Conservation (phyloP, 805 yeast species). For the Nakazawaea wickerhamii region DNA sequence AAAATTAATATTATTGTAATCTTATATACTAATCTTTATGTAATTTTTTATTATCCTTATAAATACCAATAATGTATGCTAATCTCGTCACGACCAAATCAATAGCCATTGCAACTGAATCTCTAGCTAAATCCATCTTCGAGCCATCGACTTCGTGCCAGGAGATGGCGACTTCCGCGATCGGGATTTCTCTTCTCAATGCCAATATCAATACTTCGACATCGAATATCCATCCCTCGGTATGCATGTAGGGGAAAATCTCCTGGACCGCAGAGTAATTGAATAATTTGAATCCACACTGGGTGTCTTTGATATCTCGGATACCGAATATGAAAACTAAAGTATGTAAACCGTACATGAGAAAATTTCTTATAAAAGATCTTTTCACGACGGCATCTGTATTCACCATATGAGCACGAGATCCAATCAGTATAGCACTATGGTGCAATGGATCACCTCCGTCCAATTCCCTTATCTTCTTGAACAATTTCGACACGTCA, state of each 20-base stretch:
- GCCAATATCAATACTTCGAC: slow-evolving; percentile 87
- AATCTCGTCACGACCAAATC: slow-evolving; percentile 86
- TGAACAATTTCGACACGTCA: slow-evolving; percentile 53
- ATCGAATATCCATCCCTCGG: slow-evolving; percentile 98
- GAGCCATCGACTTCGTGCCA: slow-evolving; percentile 99
- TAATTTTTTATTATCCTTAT: slow-evolving; percentile 34
- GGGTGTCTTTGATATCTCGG: slow-evolving; percentile 83
- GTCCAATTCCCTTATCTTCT: slow-evolving; percentile 29
- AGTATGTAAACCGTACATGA: slow-evolving; percentile 90
- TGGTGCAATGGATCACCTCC: slow-evolving; percentile 16
- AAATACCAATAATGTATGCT: slow-evolving; percentile 83
- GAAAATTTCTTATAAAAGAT: slow-evolving; percentile 77
- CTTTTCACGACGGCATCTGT: slow-evolving; percentile 97
- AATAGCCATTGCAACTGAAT: slow-evolving; percentile 87
- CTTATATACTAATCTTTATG: no score
- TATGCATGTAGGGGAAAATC: slow-evolving; percentile 88
- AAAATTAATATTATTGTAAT: background rate
- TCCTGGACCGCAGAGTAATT: slow-evolving; percentile 56
- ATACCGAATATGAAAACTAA: slow-evolving; percentile 87
- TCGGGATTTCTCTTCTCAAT: slow-evolving; percentile 56
- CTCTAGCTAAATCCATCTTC: slow-evolving; percentile 87
- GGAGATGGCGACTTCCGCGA: slow-evolving; percentile 77
- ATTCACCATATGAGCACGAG: slow-evolving; percentile 94
- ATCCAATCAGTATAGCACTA: slow-evolving; percentile 78
- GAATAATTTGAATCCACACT: slow-evolving; percentile 95